phyloP scores from a whole-genome alignment of 2,329 filamentous ascomycete genomes.

The Neurospora crassa region DNA sequence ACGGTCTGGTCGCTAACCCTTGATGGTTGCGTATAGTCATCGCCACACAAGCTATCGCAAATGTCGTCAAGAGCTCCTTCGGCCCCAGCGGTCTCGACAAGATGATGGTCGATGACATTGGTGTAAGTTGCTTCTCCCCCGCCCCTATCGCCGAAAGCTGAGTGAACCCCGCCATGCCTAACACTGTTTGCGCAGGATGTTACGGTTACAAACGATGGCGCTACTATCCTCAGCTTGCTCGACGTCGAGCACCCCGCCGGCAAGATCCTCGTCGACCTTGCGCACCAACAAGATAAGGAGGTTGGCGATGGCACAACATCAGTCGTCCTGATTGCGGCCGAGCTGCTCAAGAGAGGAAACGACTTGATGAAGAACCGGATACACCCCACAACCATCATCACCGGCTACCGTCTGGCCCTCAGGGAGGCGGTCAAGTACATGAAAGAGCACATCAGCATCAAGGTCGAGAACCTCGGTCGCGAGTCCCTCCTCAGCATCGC shows the following conservation, averaged over 20 bases:
- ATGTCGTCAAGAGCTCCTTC: conserved; percentile 98
- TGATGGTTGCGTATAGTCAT: conserved; percentile 49
- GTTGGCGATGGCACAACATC: conserved; percentile 98
- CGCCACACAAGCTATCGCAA: conserved; percentile 93
- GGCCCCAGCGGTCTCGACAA: conserved; percentile 95
- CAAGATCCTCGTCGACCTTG: conserved; percentile 95
- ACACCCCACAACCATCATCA: conserved; percentile 98
- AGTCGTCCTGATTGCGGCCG: conserved; percentile 92
- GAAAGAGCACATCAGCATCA: conserved; percentile 95
- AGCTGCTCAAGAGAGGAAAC: conserved; percentile 87
- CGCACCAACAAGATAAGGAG: conserved; percentile 98
- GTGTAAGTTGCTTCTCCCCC: conserved; percentile 43
- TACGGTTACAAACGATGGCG: conserved; percentile 97
- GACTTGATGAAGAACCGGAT: conserved; percentile 99
- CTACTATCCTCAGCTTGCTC: conserved; percentile 87
- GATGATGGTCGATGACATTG: conserved; percentile 99
- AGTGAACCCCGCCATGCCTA: conserved; percentile 7
- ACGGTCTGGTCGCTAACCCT: not conserved
- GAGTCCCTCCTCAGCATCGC: conserved; percentile 92
- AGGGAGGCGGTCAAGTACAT: conserved; percentile 97
- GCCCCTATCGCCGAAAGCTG: conserved; percentile 7
- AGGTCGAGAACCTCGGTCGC: conserved; percentile 82
- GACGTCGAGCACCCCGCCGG: conserved; percentile 97
- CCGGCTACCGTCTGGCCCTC: conserved; percentile 89
- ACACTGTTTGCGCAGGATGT: conserved; percentile 57